Percentiles rank a stretch among this genome's conserved stretches.
These are phyloP conservation scores for Xylaria scruposa DNA, from an alignment of 495 filamentous ascomycete species.

Conservation along the genomic window DNA sequence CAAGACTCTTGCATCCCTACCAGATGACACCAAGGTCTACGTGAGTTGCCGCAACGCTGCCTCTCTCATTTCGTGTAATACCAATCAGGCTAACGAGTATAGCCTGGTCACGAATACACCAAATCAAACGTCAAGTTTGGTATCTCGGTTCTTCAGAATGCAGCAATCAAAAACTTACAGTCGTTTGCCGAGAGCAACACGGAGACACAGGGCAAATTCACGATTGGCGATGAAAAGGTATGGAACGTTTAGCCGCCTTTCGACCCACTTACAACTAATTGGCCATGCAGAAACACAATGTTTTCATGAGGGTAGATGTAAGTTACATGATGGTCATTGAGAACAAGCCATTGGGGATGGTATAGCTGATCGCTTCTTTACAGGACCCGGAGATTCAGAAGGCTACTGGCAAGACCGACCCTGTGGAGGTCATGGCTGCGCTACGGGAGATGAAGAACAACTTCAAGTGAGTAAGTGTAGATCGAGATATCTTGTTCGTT, in stretches of 20 bases:
- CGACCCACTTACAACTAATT: conserved; percentile 14
- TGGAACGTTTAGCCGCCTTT: conserved; percentile 18
- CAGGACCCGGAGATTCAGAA: conserved; percentile 87
- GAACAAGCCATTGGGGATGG: background rate
- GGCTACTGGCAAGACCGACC: conserved; percentile 80
- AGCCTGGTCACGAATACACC: conserved; percentile 98
- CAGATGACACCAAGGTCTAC: conserved; percentile 93
- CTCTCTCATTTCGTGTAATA: background rate
- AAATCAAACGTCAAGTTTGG: conserved; percentile 91
- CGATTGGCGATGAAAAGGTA: conserved; percentile 97
- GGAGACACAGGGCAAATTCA: conserved; percentile 95
- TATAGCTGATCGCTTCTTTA: background rate
- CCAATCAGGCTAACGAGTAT: background rate
- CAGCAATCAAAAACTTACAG: conserved; percentile 76
- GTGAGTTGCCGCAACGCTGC: conserved; percentile 55
- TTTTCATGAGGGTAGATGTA: conserved; percentile 92
- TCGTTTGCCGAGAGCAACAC: conserved; percentile 78
- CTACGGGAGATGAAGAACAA: conserved; percentile 94
- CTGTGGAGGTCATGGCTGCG: conserved; percentile 84
- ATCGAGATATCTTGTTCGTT: background rate
- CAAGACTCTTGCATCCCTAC: conserved; percentile 77
- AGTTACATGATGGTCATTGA: conserved; percentile 38
- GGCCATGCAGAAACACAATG: conserved; percentile 78
- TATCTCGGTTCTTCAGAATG: conserved; percentile 71
- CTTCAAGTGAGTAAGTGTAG: conserved; percentile 64